Evolutionary conservation across 2,329 filamentous ascomycete genomes (phyloP).

Genomic region (Scopulariopsis brevicaulis): DNA sequence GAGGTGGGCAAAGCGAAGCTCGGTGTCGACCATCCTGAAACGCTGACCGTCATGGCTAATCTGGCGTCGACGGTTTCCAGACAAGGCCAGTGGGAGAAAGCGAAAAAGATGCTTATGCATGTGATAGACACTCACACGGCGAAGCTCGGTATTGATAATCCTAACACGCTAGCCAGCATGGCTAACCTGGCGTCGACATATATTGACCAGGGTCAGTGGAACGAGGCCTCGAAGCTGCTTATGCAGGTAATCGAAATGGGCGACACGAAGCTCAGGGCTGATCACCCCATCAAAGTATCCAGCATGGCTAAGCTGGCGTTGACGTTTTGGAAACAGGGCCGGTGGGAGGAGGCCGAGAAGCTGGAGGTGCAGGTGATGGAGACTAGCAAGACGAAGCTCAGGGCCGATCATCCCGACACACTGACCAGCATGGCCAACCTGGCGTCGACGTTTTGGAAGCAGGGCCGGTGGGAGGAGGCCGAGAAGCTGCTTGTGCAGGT

Average conservation of each 20-base stretch:
- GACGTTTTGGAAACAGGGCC: no score
- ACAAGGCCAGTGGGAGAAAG: slow-evolving; percentile 7
- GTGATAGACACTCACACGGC: slow-evolving; percentile 5
- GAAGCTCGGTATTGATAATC: slow-evolving; percentile 6
- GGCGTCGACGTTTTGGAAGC: slow-evolving; percentile 5
- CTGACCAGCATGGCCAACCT: slow-evolving; percentile 3
- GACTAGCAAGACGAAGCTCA: slow-evolving; percentile 5
- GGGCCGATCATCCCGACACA: slow-evolving; percentile 4
- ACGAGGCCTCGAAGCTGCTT: slow-evolving; percentile 7
- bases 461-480: slow-evolving; percentile 7
- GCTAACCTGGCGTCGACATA: slow-evolving; percentile 6
- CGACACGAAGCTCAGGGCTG: background rate
- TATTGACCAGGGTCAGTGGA: slow-evolving; percentile 6
- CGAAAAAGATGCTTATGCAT: slow-evolving; percentile 4
- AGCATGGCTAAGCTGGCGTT: slow-evolving; percentile 7
- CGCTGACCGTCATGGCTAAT: no score
- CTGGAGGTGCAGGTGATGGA: no score
- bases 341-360: no score
- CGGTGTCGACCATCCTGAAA: no score
- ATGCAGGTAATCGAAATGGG: slow-evolving; percentile 2
- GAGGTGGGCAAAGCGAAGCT: no score
- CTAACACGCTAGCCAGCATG: slow-evolving; percentile 5
- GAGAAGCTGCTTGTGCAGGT: no score
- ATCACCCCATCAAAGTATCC: slow-evolving; percentile 3
- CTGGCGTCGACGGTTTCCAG: slow-evolving; percentile 5